Percentiles rank a stretch among this genome's conserved stretches.
Evolutionary conservation across 176 grass and related monocot genomes (phyloP).

Genomic region (Guadua angustifolia): DNA sequence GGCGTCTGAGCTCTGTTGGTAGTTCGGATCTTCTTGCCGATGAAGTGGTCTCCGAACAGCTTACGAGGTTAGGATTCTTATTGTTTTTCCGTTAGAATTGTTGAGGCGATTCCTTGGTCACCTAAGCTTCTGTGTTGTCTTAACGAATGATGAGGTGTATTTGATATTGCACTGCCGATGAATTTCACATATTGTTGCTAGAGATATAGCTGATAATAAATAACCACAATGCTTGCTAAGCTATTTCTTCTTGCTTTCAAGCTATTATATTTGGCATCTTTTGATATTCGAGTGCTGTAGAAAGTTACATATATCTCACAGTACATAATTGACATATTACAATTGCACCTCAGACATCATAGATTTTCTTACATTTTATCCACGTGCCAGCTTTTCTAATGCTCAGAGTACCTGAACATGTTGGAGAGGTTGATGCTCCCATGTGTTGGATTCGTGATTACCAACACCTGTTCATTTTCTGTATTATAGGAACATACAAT

Average conservation of each 20-base stretch:
- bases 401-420: not conserved
- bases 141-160: not conserved
- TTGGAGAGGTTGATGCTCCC: not conserved
- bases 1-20: not conserved
- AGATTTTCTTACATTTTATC: not conserved
- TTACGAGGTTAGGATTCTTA: conserved; percentile 66
- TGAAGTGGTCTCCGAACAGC: conserved; percentile 92
- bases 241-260: not conserved
- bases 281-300: not conserved
- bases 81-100: conserved; percentile 1
- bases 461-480: conserved; percentile 17
- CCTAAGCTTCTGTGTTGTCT: not conserved
- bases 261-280: not conserved
- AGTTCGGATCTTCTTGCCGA: conserved; percentile 69
- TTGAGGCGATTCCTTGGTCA: not conserved
- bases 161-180: not conserved
- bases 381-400: not conserved
- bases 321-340: not conserved
- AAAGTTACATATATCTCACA: not conserved
- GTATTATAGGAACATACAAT: conserved; percentile 83
- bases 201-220: not conserved
- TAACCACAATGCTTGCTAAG: not conserved
- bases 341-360: not conserved
- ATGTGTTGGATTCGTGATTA: conserved; percentile 24
- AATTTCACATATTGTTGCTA: not conserved